Percentiles rank a stretch among this genome's conserved stretches.
phyloP scores from a whole-genome alignment of 208 protist genomes.

The Trypanosoma boissoni region DNA sequence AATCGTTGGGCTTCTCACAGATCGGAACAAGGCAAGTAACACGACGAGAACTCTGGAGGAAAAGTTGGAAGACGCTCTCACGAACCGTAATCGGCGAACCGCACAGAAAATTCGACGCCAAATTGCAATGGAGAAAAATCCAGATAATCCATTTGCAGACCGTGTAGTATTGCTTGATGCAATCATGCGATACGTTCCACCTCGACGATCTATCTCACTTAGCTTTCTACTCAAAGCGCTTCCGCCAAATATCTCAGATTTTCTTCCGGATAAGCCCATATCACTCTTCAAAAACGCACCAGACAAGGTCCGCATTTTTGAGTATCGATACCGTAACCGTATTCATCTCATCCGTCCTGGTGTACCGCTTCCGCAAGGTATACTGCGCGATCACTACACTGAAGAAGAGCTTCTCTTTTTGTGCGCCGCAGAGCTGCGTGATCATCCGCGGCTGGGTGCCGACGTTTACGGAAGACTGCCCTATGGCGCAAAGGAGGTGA shows the following conservation, averaged over 20 bases:
- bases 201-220: constrained; percentile 34
- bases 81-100: constrained; percentile 12
- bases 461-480: constrained; percentile 39
- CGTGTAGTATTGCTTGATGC: constrained; percentile 36
- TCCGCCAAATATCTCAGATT: constrained; percentile 35
- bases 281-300: constrained; percentile 35
- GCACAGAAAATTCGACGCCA: constrained; percentile 38
- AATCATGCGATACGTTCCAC: constrained; percentile 47
- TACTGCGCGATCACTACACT: constrained; percentile 41
- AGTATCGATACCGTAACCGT: constrained; percentile 42
- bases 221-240: constrained; percentile 32
- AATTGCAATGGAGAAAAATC: constrained; percentile 33
- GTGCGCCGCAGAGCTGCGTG: constrained; percentile 33
- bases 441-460: constrained; percentile 8
- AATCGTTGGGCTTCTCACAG: constrained; percentile 9
- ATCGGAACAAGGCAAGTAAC: background rate
- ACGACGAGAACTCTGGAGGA: constrained; percentile 26
- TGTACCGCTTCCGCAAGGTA: constrained; percentile 48
- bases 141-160: constrained; percentile 45
- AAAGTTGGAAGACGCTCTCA: constrained; percentile 31
- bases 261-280: constrained; percentile 35
- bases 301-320: constrained; percentile 57
- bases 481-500: constrained; percentile 36
- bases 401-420: constrained; percentile 48
- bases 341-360: constrained; percentile 44